Evolutionary conservation across 2,329 filamentous ascomycete genomes (phyloP), one percentile per base, ranked within the genome.

Genomic region (Colletotrichum sojae): DNA sequence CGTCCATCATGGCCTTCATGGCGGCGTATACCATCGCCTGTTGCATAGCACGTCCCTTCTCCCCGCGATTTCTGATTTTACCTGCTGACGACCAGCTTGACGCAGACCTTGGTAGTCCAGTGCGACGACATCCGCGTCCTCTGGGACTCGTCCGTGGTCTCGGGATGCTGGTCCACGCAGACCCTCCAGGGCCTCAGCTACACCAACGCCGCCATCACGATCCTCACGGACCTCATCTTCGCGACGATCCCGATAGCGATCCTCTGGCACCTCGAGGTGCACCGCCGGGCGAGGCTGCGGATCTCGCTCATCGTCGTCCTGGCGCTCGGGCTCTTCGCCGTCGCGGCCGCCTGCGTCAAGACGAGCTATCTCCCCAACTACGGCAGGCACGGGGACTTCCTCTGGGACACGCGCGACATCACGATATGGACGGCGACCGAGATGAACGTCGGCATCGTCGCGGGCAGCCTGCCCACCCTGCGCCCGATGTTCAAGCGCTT

Each of bases 341-440:
- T 79, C 43, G 78, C 77, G 8, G 80, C 82, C 1, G 79, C 81
- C 8, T 79, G 84, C 16, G 76, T 84, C 53, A 85, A 85, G 67
- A 72, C 82, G 9, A 76, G 75, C 1, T 81, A 78, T 64, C 69
- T 83, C 4, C 72, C 77, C 15, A 63, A 40, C 59, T 82, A 83
- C 57, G 82, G 81, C 12, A 78, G 77, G 18, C 71, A 73, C 0
- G 79, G 79, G 9, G 82, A 85, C 60, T 81, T 81, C 69, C 75
- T 85, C 0, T 84, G 83, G 83, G 81, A 83, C 67, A 82, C 76
- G 2, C 78, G 82, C 31, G 79, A 84, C 72, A 78, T 88, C 1
- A 85, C 83, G 12, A 81, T 85, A 64, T 85, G 84, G 83, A 80
- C 80, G 4, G 78, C 82, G 1, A 71, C 77, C 61, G 81, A 80